phyloP scores from a whole-genome alignment of 352 stramenopile species.

The Globisporangium nunn region DNA sequence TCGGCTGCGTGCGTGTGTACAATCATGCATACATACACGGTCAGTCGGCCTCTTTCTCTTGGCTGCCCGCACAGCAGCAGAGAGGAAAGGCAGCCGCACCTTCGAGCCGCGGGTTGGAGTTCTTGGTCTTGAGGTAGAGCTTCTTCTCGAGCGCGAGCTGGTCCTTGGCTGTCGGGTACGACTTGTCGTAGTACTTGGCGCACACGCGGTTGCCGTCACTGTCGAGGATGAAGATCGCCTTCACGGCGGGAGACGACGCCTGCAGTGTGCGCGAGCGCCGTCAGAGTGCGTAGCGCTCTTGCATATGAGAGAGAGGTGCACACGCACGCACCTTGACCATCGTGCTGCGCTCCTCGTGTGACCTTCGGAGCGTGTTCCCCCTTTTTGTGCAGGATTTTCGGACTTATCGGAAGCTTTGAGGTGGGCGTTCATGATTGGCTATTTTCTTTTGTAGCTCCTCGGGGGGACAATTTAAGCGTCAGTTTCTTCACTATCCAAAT shows the following conservation, averaged over 20 bases:
- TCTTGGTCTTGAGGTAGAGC: conserved; percentile 88
- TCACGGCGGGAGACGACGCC: conserved; percentile 69
- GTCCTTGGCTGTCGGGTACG: conserved; percentile 80
- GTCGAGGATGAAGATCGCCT: conserved; percentile 86
- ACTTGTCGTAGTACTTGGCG: conserved; percentile 91
- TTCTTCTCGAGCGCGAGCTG: conserved; percentile 87
- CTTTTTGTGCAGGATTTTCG: background rate
- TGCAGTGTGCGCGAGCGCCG: conserved; percentile 10
- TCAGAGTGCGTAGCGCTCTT: background rate
- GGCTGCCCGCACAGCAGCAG: background rate
- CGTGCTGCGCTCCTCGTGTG: conserved; percentile 4
- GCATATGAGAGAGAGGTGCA: background rate
- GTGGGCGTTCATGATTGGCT: background rate
- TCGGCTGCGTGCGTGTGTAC: conserved; percentile 37
- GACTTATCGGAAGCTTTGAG: background rate
- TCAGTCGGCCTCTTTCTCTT: background rate
- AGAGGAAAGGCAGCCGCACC: conserved; percentile 20
- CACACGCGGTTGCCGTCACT: conserved; percentile 86
- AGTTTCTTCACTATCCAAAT: background rate
- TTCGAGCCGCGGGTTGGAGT: conserved; percentile 79
- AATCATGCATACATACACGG: conserved; percentile 2
- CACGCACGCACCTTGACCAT: conserved; percentile 57
- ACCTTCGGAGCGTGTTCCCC: background rate
- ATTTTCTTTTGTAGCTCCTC: background rate
- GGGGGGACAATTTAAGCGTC: background rate